Evolutionary conservation across 768 basidiomycete species (phyloP).

Genomic region (Lentinula boryana): DNA sequence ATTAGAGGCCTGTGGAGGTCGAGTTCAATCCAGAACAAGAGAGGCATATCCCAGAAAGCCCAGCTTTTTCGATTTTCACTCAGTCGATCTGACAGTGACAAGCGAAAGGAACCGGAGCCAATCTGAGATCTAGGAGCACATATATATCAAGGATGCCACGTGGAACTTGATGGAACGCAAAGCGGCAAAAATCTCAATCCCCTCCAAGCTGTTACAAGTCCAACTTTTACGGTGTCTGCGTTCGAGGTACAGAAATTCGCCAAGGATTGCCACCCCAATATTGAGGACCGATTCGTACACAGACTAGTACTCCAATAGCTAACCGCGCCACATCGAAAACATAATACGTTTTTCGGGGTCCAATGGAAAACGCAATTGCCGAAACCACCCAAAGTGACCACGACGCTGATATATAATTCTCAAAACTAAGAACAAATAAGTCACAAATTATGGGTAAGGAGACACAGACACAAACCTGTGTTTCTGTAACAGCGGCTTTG

Average conservation of each 20-base stretch:
- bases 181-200: background rate
- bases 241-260: conserved; percentile 7
- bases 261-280: conserved; percentile 43
- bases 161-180: background rate
- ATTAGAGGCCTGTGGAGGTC: background rate
- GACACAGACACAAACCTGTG: conserved; percentile 27
- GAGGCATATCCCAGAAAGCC: background rate
- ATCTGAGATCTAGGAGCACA: conserved; percentile 4
- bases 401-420: conserved; percentile 34
- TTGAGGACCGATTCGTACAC: conserved; percentile 39
- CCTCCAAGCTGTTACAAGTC: background rate
- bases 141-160: conserved; percentile 4
- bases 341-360: conserved; percentile 59
- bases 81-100: background rate
- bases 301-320: conserved; percentile 38
- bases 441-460: conserved; percentile 3
- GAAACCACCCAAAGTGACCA: conserved; percentile 52
- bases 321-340: conserved; percentile 60
- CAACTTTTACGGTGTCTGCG: background rate
- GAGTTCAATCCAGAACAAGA: background rate
- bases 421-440: conserved; percentile 25
- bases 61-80: background rate
- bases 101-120: conserved; percentile 6
- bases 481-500: conserved; percentile 33
- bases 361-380: conserved; percentile 53